Percentiles rank a stretch among this genome's conserved stretches.
These are phyloP conservation scores for Hibiscus tridactylites DNA, from an alignment of 345 rosid species.

Conservation along the genomic window DNA sequence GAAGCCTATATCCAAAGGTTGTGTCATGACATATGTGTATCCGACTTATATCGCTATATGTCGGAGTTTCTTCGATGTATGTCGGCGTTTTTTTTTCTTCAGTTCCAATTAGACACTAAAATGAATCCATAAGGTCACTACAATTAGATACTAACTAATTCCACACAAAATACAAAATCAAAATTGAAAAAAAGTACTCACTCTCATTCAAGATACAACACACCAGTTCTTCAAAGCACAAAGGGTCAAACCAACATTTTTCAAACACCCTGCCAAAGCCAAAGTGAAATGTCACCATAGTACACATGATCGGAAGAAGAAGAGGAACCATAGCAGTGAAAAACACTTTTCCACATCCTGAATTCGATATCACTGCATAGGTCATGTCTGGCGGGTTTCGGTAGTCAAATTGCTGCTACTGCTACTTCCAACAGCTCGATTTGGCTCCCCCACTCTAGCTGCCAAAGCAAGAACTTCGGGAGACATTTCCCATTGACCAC, in stretches of 20 bases:
- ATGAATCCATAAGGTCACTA: background rate
- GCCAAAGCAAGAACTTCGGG: constrained; percentile 77
- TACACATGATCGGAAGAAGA: constrained; percentile 5
- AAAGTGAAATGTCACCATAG: constrained; percentile 9
- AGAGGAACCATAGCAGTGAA: constrained; percentile 4
- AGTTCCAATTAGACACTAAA: background rate
- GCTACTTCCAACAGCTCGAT: constrained; percentile 54
- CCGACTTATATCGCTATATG: constrained; percentile 80
- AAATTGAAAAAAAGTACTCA: too few relatives aligned
- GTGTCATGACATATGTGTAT: constrained; percentile 94
- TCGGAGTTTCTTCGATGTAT: too few relatives aligned
- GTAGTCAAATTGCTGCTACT: constrained; percentile 40
- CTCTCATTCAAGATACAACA: constrained; percentile 19
- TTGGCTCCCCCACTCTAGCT: constrained; percentile 79
- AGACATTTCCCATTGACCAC: constrained; percentile 47
- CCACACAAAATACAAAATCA: too few relatives aligned
- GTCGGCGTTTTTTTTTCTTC: too few relatives aligned
- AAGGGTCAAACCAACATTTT: constrained; percentile 21
- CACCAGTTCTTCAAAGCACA: constrained; percentile 25
- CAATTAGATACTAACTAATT: too few relatives aligned
- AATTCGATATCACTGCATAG: background rate
- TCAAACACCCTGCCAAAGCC: constrained; percentile 16
- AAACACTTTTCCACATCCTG: too few relatives aligned
- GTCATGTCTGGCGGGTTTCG: constrained; percentile 48
- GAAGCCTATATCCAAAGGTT: constrained; percentile 79